These are phyloP conservation scores for Pilatotrama ljubarskyi DNA, from an alignment of 768 basidiomycete genomes.

Conservation along the genomic window DNA sequence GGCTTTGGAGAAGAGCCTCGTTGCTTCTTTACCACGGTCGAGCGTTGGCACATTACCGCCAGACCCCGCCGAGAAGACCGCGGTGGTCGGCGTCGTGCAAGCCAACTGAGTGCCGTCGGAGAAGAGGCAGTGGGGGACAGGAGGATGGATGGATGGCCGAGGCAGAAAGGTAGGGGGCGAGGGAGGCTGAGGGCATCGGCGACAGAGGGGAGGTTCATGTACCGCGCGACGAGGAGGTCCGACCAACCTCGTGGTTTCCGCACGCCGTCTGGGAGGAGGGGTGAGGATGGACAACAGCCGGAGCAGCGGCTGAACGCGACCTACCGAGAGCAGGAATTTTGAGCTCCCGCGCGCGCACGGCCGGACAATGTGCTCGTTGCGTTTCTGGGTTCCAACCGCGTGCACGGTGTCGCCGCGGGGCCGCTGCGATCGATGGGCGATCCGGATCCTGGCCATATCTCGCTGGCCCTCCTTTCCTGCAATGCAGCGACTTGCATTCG, in stretches of 20 bases:
- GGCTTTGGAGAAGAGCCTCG: neutral
- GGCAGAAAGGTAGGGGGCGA: neutral
- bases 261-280: neutral
- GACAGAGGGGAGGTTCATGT: constrained; percentile 6
- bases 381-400: neutral
- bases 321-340: constrained; percentile 2
- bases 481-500: neutral
- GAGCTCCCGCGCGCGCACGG: neutral
- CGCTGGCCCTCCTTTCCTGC: neutral
- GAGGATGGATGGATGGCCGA: neutral
- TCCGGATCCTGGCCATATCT: neutral
- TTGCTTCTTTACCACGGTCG: neutral
- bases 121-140: too few species aligned
- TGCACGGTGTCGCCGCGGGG: constrained; percentile 8
- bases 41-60: neutral
- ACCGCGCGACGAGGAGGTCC: neutral
- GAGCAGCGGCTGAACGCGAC: neutral
- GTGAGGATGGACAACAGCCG: constrained; percentile 1
- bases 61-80: neutral
- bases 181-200: neutral
- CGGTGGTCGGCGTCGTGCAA: neutral
- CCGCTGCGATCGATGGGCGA: constrained; percentile 19
- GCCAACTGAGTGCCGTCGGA: neutral
- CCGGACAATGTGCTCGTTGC: neutral
- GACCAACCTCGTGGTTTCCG: constrained; percentile 14